Percentiles rank a stretch among this genome's conserved stretches.
Conservation (phyloP, 495 filamentous ascomycete genomes). For the Stereocaulon alpinum region DNA sequence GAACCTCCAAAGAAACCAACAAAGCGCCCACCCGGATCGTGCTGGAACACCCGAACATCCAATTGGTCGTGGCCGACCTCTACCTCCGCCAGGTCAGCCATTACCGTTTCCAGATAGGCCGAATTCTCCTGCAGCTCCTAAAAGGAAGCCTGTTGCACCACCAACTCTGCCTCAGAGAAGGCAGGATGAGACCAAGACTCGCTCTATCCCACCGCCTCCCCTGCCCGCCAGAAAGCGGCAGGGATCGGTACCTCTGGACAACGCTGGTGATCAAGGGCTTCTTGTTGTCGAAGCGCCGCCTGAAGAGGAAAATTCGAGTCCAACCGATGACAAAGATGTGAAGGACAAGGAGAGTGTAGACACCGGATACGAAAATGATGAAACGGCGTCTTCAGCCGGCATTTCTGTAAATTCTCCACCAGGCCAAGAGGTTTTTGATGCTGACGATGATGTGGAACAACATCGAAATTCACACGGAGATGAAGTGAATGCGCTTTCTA, state of each 20-base stretch:
- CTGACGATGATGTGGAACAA: not conserved
- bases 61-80: constrained; percentile 56
- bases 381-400: not conserved
- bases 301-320: constrained; percentile 43
- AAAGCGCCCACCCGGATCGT: constrained; percentile 29
- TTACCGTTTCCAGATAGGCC: constrained; percentile 66
- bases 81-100: constrained; percentile 46
- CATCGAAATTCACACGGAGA: constrained; percentile 11
- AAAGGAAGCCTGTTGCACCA: constrained; percentile 46
- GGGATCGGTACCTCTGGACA: constrained; percentile 21
- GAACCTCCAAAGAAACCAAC: constrained; percentile 31
- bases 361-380: not conserved
- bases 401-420: not conserved
- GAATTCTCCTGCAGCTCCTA: constrained; percentile 48
- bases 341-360: not conserved
- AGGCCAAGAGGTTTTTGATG: not conserved
- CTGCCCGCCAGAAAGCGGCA: constrained; percentile 32
- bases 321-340: constrained; percentile 19
- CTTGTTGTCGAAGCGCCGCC: constrained; percentile 43
- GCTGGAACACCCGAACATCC: constrained; percentile 51
- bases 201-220: constrained; percentile 26
- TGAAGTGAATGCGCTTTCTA: constrained; percentile 20
- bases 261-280: constrained; percentile 30
- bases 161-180: constrained; percentile 29
- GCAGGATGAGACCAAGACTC: constrained; percentile 21